A percentile compares a stretch with the other conserved stretches of the same genome.
phyloP scores from a whole-genome alignment of 306 rosid species.

The Senna tora region DNA sequence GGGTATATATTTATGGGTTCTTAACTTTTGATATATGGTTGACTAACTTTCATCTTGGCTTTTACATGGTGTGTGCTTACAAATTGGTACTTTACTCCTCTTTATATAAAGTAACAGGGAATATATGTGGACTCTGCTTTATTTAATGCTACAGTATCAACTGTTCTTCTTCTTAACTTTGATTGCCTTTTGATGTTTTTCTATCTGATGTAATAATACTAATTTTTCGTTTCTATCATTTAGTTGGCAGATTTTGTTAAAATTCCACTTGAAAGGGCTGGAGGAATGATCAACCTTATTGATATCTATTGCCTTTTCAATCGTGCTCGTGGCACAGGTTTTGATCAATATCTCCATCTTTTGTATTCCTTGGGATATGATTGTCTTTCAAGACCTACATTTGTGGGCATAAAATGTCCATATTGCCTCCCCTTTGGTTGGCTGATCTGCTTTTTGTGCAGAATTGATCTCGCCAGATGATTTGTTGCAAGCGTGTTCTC shows the following conservation, averaged over 20 bases:
- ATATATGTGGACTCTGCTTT: conserved; percentile 5
- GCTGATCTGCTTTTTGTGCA: conserved; percentile 47
- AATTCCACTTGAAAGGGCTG: conserved; percentile 87
- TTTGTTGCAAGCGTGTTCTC: conserved; percentile 89
- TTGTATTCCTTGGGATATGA: conserved; percentile 25
- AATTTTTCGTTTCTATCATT: conserved; percentile 37
- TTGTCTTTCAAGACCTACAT: conserved; percentile 20
- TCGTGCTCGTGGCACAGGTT: conserved; percentile 99
- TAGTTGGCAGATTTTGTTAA: conserved; percentile 95
- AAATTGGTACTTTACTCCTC: conserved; percentile 22
- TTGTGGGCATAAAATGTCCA: conserved; percentile 12
- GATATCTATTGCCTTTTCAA: conserved; percentile 92
- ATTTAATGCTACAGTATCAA: conserved; percentile 26
- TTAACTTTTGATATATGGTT: conserved; percentile 19
- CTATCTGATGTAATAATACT: conserved; percentile 30
- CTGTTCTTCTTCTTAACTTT: conserved; percentile 7
- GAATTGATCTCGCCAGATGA: conserved; percentile 98
- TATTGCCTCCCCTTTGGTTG: conserved; percentile 35
- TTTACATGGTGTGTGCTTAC: conserved; percentile 8
- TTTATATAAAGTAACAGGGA: neutral
- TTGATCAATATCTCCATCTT: conserved; percentile 18
- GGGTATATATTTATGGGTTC: neutral
- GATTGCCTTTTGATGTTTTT: conserved; percentile 30
- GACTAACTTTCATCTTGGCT: neutral
- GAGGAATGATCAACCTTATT: conserved; percentile 91